Percentiles rank a stretch among this genome's conserved stretches.
These are phyloP conservation scores for Fusarium verrucosum DNA, from an alignment of 2,329 filamentous ascomycete species.

Conservation along the genomic window DNA sequence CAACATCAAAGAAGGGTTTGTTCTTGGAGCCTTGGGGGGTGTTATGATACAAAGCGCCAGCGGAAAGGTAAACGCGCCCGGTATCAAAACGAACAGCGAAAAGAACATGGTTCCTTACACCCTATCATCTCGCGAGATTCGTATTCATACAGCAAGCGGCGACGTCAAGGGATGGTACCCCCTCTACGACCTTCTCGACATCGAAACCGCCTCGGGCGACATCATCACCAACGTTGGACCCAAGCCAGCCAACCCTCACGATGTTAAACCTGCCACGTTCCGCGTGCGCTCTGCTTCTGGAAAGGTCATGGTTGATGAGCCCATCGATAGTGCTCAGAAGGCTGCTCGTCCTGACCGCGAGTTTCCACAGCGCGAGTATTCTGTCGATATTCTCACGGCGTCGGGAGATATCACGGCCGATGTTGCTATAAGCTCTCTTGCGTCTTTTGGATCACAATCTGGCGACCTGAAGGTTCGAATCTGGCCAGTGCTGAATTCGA, in stretches of 20 bases:
- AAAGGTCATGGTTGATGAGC: conserved; percentile 53
- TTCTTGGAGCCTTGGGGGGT: conserved; percentile 45
- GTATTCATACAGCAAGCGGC: conserved; percentile 55
- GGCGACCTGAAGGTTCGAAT: conserved; percentile 54
- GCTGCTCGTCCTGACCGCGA: conserved; percentile 29
- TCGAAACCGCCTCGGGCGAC: conserved; percentile 57
- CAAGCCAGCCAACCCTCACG: conserved; percentile 49
- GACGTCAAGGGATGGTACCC: conserved; percentile 60
- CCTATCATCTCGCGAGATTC: conserved; percentile 55
- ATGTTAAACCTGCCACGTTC: conserved; percentile 53
- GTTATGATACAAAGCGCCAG: conserved; percentile 49
- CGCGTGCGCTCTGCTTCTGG: conserved; percentile 57
- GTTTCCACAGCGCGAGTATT: conserved; percentile 59
- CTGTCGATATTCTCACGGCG: conserved; percentile 54
- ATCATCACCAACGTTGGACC: conserved; percentile 55
- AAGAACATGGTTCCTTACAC: conserved; percentile 48
- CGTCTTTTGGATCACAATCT: conserved; percentile 52
- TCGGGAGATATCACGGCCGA: conserved; percentile 56
- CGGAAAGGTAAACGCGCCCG: conserved; percentile 53
- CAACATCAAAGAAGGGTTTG: conserved; percentile 53
- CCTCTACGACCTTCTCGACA: conserved; percentile 58
- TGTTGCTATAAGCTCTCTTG: conserved; percentile 52
- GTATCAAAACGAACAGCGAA: conserved; percentile 40
- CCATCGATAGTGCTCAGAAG: conserved; percentile 45
- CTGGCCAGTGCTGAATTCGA: conserved; percentile 54